Base-by-base conservation (phyloP, 177 flowering plant species). In the Telopea speciosissima region DNA sequence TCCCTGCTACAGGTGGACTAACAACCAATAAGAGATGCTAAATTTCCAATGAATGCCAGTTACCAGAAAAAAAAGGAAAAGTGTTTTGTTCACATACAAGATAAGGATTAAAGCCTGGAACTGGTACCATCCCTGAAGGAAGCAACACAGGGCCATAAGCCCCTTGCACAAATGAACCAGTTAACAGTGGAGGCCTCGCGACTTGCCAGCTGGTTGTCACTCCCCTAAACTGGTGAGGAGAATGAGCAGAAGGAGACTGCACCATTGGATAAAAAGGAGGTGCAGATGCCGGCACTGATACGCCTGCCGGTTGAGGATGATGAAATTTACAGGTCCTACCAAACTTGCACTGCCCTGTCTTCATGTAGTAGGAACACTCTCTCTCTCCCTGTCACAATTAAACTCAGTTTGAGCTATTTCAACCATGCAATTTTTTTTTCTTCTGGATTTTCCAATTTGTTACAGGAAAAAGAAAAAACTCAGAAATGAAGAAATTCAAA, bases 301-400 rank as follows among this genome's bases (percentile, higher is more conserved):
- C 17, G 21, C 79, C 84, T 58, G 87, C 79, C 60, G 90, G 90
- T 77, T 76, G 86, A 14, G 99, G 97, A 74, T 96, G 99, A 76
- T 96, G 95, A 74, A 91, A 96, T 85, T 93, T 93, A 81, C 99
- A 96, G 65, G 95, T 88, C 62, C 76, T 70, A 63, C 97, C 99
- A 77, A 96, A 96, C 80, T 90, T 96, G 81, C 99, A 91, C 56
- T 86, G 90, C 65, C 97, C 97, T 11, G 97, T 96, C 77, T 88
- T 91, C 78, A 91, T 68, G 74, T 90, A 96, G 80, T 90, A 89
- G 67, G 95, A 80, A 76, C 99, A 96, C 80, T 96, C 99, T 68
- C 86, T 89, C 79, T 91, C 97, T 59, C 96, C 97, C 99, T 96
- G 89, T 71, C 11, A 5, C 36, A 73, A 67, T 12, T 25, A 24